A percentile compares a stretch with the other conserved stretches of the same genome.
These are phyloP conservation scores for Vigna nakashimae DNA, from an alignment of 306 rosid species.

Conservation along the genomic window DNA sequence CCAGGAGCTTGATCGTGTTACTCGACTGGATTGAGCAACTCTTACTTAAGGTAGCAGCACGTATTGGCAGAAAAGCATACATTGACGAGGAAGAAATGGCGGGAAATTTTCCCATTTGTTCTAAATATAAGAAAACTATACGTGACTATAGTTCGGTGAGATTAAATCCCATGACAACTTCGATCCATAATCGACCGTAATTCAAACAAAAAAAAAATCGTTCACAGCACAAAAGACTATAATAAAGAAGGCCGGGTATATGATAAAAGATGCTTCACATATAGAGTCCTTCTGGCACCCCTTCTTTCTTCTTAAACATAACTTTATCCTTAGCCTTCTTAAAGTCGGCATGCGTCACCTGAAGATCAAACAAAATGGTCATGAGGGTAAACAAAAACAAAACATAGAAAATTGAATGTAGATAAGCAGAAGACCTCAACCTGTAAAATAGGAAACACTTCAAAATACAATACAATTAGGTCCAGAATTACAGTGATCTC, in stretches of 20 bases:
- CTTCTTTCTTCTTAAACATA: conserved; percentile 99
- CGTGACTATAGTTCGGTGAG: conserved; percentile 4
- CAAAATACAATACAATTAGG: not conserved
- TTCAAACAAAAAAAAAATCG: conserved; percentile 17
- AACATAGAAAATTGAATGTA: conserved; percentile 16
- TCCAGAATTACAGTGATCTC: not conserved
- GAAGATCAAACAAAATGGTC: conserved; percentile 25
- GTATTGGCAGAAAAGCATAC: not conserved
- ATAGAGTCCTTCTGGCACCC: conserved; percentile 96
- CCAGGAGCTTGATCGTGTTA: not conserved
- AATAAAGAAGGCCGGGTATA: not conserved
- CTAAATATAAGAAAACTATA: conserved; percentile 1
- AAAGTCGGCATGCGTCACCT: conserved; percentile 91
- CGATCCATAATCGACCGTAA: conserved; percentile 25
- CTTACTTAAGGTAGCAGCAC: not conserved
- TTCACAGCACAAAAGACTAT: conserved; percentile 25
- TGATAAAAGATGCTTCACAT: conserved; percentile 64
- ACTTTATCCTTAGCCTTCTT: conserved; percentile 99
- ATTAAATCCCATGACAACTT: conserved; percentile 31
- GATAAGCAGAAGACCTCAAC: conserved; percentile 14
- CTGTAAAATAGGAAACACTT: not conserved
- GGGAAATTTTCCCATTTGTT: not conserved
- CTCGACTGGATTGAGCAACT: not conserved
- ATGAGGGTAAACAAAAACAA: not conserved
- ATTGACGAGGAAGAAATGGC: not conserved